A percentile compares a stretch with the other conserved stretches of the same genome.
phyloP scores from a whole-genome alignment of 208 protist species.

The Trypanosoma cruzi region DNA sequence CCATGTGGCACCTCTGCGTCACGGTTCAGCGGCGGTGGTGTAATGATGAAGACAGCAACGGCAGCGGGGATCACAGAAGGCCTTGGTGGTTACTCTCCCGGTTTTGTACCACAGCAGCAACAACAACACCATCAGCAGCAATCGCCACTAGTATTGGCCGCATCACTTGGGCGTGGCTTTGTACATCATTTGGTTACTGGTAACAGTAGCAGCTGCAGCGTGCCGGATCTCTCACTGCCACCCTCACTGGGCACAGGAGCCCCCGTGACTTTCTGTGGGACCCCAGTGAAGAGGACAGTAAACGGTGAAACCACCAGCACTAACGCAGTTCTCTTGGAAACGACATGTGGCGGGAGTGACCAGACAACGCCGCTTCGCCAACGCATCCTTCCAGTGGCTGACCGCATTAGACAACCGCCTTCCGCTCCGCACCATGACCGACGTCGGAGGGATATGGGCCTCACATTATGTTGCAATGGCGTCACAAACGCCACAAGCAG shows the following conservation, averaged over 20 bases:
- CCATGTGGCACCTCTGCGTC: constrained; percentile 1
- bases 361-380: constrained; percentile 6
- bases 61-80: not conserved
- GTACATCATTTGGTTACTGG: not conserved
- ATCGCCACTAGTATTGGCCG: not conserved
- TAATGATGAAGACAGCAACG: not conserved
- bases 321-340: not conserved
- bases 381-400: not conserved
- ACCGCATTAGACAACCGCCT: not conserved
- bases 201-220: not conserved
- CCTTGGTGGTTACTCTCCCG: not conserved
- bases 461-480: not conserved
- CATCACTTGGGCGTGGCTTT: not conserved
- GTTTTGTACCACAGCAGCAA: not conserved
- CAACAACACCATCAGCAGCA: not conserved
- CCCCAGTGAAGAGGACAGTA: not conserved
- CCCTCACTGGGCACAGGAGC: not conserved
- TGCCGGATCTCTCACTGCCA: not conserved
- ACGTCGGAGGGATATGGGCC: not conserved
- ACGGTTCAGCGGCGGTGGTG: not conserved
- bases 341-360: not conserved
- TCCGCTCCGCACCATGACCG: constrained; percentile 7
- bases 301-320: not conserved
- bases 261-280: not conserved
- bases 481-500: not conserved